Percentiles rank a stretch among this genome's conserved stretches.
These are phyloP conservation scores for Cronartium quercuum DNA, from an alignment of 1,284 basidiomycete species.

Conservation along the genomic window DNA sequence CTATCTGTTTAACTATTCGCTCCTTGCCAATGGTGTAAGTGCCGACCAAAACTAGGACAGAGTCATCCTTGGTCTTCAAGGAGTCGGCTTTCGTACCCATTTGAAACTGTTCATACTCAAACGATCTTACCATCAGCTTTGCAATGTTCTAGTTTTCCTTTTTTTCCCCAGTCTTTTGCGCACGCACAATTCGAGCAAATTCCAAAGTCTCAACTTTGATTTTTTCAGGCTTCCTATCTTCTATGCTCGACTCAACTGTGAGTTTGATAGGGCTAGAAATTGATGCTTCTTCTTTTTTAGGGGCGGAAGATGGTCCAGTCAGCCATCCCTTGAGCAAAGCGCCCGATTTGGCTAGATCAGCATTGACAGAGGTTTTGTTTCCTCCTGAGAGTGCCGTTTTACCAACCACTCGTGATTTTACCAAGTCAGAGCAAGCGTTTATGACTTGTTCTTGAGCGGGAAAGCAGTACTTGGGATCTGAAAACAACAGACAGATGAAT, in stretches of 20 bases:
- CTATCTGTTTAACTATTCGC: constrained; percentile 16
- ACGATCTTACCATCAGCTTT: too few species aligned
- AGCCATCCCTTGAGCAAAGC: not conserved
- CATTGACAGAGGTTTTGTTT: not conserved
- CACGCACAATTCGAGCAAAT: not conserved
- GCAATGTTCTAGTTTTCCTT: too few species aligned
- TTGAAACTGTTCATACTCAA: not conserved
- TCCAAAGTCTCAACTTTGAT: not conserved
- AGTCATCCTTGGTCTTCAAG: not conserved
- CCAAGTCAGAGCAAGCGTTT: not conserved
- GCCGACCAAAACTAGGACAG: constrained; percentile 14
- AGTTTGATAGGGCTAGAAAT: not conserved
- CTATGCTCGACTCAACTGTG: not conserved
- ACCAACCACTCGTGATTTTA: not conserved
- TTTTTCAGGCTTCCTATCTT: not conserved
- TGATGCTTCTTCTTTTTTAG: not conserved
- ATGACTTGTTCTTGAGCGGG: constrained; percentile 37
- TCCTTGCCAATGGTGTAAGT: constrained; percentile 37
- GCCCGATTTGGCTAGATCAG: not conserved
- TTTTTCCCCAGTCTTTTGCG: too few species aligned
- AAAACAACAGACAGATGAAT: not conserved
- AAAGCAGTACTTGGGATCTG: constrained; percentile 39
- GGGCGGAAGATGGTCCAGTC: not conserved
- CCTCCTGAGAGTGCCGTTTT: not conserved
- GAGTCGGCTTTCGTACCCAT: not conserved